Evolutionary conservation across 129 eudicot genomes (phyloP), one percentile per base, ranked within the genome.

Genomic region (Flaveria trinervia): DNA sequence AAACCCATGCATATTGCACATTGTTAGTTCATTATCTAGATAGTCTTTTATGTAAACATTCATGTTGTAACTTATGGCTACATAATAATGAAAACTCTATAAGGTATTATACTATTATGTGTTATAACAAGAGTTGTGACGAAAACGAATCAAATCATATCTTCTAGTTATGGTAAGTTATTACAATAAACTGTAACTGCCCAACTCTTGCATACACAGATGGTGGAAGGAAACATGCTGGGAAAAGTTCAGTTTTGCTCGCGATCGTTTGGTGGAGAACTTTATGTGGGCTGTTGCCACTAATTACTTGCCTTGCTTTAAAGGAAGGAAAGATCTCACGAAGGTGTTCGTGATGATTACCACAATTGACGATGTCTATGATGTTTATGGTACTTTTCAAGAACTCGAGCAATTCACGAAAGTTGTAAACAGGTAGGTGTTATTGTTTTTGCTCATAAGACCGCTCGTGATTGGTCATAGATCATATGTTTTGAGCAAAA

Each of bases 211-310:
- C 0, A 44, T 44, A 61, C 55, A 39, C 39, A 82, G 89, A 72
- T 85, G 89, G 89, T 85, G 83, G 81, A 52, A 70, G 59, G 54
- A 18, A 5, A 59, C 70, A 25, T 14, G 76, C 25, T 54, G 72
- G 55, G 64, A 49, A 14, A 79, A 75, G 30, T 22, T 82, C 0
- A 23, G 49, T 0, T 85, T 85, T 64, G 70, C 84, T 9, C 75
- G 89, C 15, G 89, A 85, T 46, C 81, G 80, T 65, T 50, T 82
- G 55, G 67, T 73, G 57, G 89, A 85, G 76, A 80, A 65, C 33
- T 85, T 74, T 59, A 51, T 75, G 56, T 82, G 85, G 86, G 28
- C 61, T 7, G 23, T 75, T 4, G 77, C 61, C 7, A 1, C 16
- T 3, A 72, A 22, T 20, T 65, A 26, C 52, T 36, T 55, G 20